Percentiles rank a stretch among this genome's conserved stretches.
Conservation (phyloP, 140 eudicot species). For the Ambrosia hybrid region DNA sequence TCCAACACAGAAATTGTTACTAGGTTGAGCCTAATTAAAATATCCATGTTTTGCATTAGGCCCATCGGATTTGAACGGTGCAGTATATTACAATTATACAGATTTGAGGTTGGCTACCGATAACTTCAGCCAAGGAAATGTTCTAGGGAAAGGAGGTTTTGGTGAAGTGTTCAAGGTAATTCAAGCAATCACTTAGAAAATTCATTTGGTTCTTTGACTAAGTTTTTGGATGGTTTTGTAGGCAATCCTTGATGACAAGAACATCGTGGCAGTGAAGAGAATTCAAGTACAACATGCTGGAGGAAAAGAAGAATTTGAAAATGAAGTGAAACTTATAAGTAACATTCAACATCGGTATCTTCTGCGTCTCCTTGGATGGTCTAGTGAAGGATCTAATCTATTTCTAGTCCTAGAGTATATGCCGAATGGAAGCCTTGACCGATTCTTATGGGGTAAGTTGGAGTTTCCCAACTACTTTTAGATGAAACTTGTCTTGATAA, state of each 20-base stretch:
- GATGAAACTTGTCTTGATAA: neutral
- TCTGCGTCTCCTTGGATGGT: conserved; percentile 11
- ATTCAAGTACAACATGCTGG: conserved; percentile 7
- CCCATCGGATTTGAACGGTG: conserved; percentile 44
- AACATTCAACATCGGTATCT: conserved; percentile 12
- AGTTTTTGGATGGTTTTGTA: conserved; percentile 6
- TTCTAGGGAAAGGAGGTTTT: conserved; percentile 63
- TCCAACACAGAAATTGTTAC: neutral
- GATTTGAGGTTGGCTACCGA: conserved; percentile 46
- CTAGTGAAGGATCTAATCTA: conserved; percentile 5
- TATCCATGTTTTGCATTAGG: conserved; percentile 16
- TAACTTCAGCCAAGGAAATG: conserved; percentile 44
- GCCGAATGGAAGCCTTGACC: conserved; percentile 12
- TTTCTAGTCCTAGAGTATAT: neutral
- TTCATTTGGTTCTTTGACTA: neutral
- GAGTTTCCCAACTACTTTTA: neutral
- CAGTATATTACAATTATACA: conserved; percentile 39
- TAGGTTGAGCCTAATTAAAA: too few relatives aligned
- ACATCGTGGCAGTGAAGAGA: conserved; percentile 49
- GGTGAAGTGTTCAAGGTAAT: conserved; percentile 65
- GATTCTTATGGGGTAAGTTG: conserved; percentile 11
- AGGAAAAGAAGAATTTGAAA: conserved; percentile 14
- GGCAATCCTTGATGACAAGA: conserved; percentile 44
- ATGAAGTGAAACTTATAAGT: neutral
- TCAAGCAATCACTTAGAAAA: neutral